These are phyloP conservation scores for Triticum dicoccoides DNA, from an alignment of 176 grass and related monocot species.

Conservation along the genomic window DNA sequence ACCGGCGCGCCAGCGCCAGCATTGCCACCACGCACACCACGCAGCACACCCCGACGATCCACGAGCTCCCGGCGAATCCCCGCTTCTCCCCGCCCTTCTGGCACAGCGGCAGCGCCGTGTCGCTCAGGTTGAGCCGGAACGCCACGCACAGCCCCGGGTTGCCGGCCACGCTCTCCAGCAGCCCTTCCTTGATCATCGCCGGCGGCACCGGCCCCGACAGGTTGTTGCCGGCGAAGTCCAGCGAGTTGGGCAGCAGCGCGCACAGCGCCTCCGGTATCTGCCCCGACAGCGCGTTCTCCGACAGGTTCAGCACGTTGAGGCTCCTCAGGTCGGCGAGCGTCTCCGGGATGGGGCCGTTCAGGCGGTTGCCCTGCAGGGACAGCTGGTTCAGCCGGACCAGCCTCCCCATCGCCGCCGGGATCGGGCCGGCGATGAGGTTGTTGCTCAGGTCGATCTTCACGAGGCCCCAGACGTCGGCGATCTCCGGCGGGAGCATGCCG, in stretches of 20 bases:
- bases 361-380: slow-evolving; percentile 71
- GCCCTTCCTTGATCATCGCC: slow-evolving; percentile 71
- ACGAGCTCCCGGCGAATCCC: slow-evolving; percentile 48
- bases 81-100: slow-evolving; percentile 34
- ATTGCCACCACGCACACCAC: slow-evolving; percentile 40
- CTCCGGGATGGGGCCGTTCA: slow-evolving; percentile 64
- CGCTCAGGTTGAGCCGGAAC: slow-evolving; percentile 64
- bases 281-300: slow-evolving; percentile 68
- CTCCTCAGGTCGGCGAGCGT: slow-evolving; percentile 46
- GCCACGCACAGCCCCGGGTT: slow-evolving; percentile 81
- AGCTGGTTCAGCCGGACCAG: slow-evolving; percentile 73
- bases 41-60: slow-evolving; percentile 50
- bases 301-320: slow-evolving; percentile 95
- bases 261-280: slow-evolving; percentile 75
- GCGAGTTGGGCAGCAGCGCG: slow-evolving; percentile 74
- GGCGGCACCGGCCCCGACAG: slow-evolving; percentile 70
- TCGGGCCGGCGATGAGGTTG: slow-evolving; percentile 58
- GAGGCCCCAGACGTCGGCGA: slow-evolving; percentile 35
- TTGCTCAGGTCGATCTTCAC: slow-evolving; percentile 91
- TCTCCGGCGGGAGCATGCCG: slow-evolving; percentile 53
- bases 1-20: slow-evolving; percentile 43
- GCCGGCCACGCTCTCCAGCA: slow-evolving; percentile 75
- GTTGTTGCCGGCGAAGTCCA: slow-evolving; percentile 89
- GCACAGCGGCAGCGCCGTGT: slow-evolving; percentile 59
- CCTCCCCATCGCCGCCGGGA: slow-evolving; percentile 45